Conservation (phyloP, 139 green algal genomes). For the Monoraphidium neglectum region DNA sequence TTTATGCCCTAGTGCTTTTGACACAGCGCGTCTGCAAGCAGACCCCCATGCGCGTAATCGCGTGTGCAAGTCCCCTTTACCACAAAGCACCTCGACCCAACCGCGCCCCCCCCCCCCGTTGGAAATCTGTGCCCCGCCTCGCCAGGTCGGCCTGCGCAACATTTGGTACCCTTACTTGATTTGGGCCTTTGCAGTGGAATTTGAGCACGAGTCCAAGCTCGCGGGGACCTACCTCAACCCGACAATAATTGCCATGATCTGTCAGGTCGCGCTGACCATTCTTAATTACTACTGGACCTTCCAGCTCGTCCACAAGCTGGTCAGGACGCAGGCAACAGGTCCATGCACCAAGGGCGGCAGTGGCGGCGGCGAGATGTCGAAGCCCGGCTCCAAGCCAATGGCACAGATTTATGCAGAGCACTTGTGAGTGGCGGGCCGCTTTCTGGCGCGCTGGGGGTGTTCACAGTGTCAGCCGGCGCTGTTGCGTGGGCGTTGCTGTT, state of each 20-base stretch:
- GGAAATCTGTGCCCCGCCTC: no score
- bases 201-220: conserved; percentile 28
- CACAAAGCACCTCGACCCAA: no score
- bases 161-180: conserved; percentile 61
- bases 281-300: conserved; percentile 50
- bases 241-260: conserved; percentile 43
- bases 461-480: no score
- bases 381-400: background rate
- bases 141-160: conserved; percentile 35
- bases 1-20: no score
- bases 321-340: background rate
- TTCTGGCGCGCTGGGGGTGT: no score
- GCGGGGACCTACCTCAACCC: conserved; percentile 43
- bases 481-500: no score
- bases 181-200: conserved; percentile 50
- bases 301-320: conserved; percentile 34
- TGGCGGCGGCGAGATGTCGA: background rate
- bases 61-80: no score
- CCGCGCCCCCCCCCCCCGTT: no score
- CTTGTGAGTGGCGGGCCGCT: background rate
- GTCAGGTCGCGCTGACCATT: conserved; percentile 43
- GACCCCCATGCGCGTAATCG: no score
- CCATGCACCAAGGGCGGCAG: conserved; percentile 20
- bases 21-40: no score
- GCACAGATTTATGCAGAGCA: background rate